Evolutionary conservation across 2,329 filamentous ascomycete genomes (phyloP), one percentile per base, ranked within the genome.

Genomic region (Penicillium italicum): DNA sequence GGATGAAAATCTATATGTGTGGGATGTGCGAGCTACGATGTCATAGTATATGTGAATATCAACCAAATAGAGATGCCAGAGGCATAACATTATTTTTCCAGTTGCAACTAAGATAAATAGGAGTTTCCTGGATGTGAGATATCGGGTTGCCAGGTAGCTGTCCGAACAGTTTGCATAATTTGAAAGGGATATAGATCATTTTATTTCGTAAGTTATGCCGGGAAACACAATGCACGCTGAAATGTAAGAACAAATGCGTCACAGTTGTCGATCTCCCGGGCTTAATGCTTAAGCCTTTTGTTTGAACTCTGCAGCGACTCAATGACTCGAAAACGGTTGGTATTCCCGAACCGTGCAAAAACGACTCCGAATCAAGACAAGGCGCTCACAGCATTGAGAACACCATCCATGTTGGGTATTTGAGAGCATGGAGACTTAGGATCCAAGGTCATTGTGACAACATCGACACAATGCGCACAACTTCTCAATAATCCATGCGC

Each of bases 1-100:
- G 94, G 94, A 99, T 68, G 91, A 97, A 77, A 83, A 86, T 65
- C 82, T 99, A 11, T 78, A 95, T 66, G 84, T 99, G 6, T 99
- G 93, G 93, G 94, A 99, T 77, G 89, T 92, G 37, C 86, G 85
- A 64, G 80, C 81, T 12, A 74, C 84, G 44, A 88, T 89, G 83
- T 61, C 62, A 46, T 69, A 61, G 44, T 6, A 36, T 37, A n/a
- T 34, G n/a, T 24, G 16, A 44, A 30, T 33, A 38, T 46, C 24
- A 51, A 44, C 33, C 38, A 45, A 38, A 49, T 30, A 45, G 52
- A 51, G 59, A 63, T 62, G 60, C 54, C 36, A 20, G 33, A 45
- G 10, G 3, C 28, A 22, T 16, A 4, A 24, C 43, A 8, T n/a
- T n/a, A 7, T 16, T n/a, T 33, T 24, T 5, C 12, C 5, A 12